Evolutionary conservation across 148 eudicot species (phyloP).

Genomic region (Heliamphora exappendiculata): DNA sequence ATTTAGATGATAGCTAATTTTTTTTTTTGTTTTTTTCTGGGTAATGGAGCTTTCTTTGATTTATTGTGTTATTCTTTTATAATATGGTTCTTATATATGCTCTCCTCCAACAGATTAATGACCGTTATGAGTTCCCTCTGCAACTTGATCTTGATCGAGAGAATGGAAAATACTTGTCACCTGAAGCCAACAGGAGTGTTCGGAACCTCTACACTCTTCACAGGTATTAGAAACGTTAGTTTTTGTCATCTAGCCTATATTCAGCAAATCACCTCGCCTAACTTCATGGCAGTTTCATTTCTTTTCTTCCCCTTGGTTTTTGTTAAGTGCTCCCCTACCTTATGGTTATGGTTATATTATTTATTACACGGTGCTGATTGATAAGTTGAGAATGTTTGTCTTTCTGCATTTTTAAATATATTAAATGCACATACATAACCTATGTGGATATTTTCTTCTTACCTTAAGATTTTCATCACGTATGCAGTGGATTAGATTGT

Average conservation of each 20-base stretch:
- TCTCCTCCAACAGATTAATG: constrained; percentile 58
- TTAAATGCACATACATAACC: not conserved
- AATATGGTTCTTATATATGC: not conserved
- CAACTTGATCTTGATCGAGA: constrained; percentile 94
- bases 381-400: not conserved
- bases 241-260: not conserved
- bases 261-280: not conserved
- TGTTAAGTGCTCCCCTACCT: too few species aligned
- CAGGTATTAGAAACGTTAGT: constrained; percentile 38
- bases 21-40: not conserved
- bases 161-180: constrained; percentile 81
- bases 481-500: not conserved
- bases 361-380: not conserved
- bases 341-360: not conserved
- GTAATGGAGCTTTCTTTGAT: not conserved
- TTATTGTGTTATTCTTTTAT: not conserved
- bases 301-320: not conserved
- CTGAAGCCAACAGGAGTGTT: constrained; percentile 79
- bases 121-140: constrained; percentile 91
- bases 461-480: not conserved
- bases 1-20: not conserved
- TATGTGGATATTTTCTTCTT: not conserved
- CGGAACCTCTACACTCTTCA: constrained; percentile 86
- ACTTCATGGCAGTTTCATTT: not conserved
- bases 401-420: not conserved